Percentiles rank a stretch among this genome's conserved stretches.
Conservation (phyloP, 2,329 filamentous ascomycete genomes). For the Chaetomium globosum region DNA sequence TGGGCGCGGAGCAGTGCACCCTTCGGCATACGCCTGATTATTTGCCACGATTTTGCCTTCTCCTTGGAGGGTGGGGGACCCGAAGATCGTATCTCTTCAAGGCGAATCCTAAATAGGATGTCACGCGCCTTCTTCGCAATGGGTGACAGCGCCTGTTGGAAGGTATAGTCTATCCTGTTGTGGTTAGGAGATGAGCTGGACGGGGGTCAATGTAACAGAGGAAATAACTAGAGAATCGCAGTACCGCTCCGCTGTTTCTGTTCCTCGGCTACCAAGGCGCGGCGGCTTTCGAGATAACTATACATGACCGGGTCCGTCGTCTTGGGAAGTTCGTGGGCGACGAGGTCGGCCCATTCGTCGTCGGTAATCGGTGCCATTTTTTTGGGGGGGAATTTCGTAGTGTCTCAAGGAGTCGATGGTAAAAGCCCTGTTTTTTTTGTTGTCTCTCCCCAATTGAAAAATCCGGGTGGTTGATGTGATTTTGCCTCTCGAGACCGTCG, state of each 20-base stretch:
- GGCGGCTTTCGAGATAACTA: conserved; percentile 76
- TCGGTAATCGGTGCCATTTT: conserved; percentile 48
- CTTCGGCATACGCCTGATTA: conserved; percentile 85
- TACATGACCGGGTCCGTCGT: conserved; percentile 74
- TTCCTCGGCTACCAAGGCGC: conserved; percentile 77
- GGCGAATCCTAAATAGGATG: conserved; percentile 78
- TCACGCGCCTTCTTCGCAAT: conserved; percentile 75
- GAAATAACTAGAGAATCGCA: conserved; percentile 40
- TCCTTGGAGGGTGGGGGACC: conserved; percentile 71
- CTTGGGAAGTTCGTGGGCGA: conserved; percentile 58
- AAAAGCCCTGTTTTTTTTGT: neutral
- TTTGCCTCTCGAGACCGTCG: neutral
- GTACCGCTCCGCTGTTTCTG: conserved; percentile 78
- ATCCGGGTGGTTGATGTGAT: neutral
- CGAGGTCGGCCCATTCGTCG: conserved; percentile 62
- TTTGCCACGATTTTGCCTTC: conserved; percentile 79
- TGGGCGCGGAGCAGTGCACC: conserved; percentile 85
- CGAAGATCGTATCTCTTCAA: conserved; percentile 66
- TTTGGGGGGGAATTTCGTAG: too few relatives aligned
- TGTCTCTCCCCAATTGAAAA: neutral
- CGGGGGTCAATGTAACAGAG: conserved; percentile 28
- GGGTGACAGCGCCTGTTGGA: conserved; percentile 74
- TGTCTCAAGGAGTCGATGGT: neutral
- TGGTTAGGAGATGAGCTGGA: conserved; percentile 15
- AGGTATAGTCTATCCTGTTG: conserved; percentile 61